Conservation (phyloP, 2,329 filamentous ascomycete species). For the Pseudogymnoascus sp. region DNA sequence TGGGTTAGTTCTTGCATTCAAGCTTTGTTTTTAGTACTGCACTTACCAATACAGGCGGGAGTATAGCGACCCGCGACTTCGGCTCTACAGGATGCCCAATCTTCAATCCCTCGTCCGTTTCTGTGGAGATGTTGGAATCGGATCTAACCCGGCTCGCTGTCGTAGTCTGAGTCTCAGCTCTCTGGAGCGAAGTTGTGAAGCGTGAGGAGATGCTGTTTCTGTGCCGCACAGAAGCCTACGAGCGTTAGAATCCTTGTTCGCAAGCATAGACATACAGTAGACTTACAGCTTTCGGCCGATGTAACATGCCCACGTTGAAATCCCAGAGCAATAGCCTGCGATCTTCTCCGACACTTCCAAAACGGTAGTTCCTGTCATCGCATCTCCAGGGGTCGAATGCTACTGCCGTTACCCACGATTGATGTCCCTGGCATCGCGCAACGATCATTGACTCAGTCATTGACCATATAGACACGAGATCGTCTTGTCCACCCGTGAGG, state of each 20-base stretch:
- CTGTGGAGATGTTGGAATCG: slow-evolving; percentile 55
- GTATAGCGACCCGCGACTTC: slow-evolving; percentile 70
- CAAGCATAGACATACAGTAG: slow-evolving; percentile 2
- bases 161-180: slow-evolving; percentile 55
- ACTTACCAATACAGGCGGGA: slow-evolving; percentile 81
- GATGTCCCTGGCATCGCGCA: slow-evolving; percentile 87
- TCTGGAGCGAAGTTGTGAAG: slow-evolving; percentile 39
- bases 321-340: slow-evolving; percentile 89
- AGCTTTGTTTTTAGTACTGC: neutral
- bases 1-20: neutral
- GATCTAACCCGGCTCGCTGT: slow-evolving; percentile 55
- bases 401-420: slow-evolving; percentile 89
- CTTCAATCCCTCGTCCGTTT: slow-evolving; percentile 35
- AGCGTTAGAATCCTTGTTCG: neutral
- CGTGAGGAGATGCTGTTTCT: slow-evolving; percentile 42
- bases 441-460: slow-evolving; percentile 75
- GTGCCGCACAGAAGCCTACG: slow-evolving; percentile 46
- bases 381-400: slow-evolving; percentile 97
- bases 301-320: slow-evolving; percentile 94
- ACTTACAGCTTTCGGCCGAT: slow-evolving; percentile 76
- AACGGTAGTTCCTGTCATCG: slow-evolving; percentile 89
- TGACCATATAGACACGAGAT: slow-evolving; percentile 93
- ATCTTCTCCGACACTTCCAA: slow-evolving; percentile 93
- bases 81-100: slow-evolving; percentile 62
- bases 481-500: slow-evolving; percentile 89